Base-by-base conservation (phyloP, 2,329 filamentous ascomycete genomes). In the Onygenales sp. region DNA sequence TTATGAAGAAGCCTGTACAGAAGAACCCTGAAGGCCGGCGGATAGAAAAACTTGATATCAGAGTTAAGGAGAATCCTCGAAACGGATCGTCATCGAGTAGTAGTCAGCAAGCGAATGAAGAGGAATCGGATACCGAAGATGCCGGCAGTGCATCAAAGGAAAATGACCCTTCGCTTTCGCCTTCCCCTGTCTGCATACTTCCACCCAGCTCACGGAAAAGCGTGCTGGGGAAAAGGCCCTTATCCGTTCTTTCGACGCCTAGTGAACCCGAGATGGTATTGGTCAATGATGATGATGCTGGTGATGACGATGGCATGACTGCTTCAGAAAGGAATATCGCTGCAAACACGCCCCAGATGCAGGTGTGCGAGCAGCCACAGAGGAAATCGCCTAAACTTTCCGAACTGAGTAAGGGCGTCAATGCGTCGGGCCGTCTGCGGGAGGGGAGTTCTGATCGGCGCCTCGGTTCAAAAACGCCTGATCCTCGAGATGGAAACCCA, bases 111-210 rank as follows among this genome's bases (percentile, higher is more conserved):
- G 52, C 61, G 39, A 58, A 65, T 52, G 51, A 62, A 52, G 57
- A 70, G 54, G 58, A 62, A n/a, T 45, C 43, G 5, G 58, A 59
- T 14, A 64, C 69, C 27, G 68, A 68, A 27, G 65, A 62, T 43
- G 64, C 65, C 34, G 57, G 61, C 6, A 67, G 66, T 44, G 66
- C 65, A 48, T 71, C 68, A 52, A 77, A 78, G 65, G 77, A 79
- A 62, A 79, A 79, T 55, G 69, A 77, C 54, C 69, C 70, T 7
- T 68, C 68, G 1, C 61, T 70, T 17, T 74, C 73, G 6, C 66
- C 66, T 2, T 62, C 65, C 2, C 69, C 70, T 2, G 61, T 69
- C 9, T 67, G 63, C 51, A 52, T 64, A 10, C 56, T 63, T 11
- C 63, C 70, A n/a, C 65, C 67, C n/a, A 68, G 62, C 46, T 64